Base-by-base conservation (phyloP, 176 grass and related monocot species). In the Triticum monococcum region DNA sequence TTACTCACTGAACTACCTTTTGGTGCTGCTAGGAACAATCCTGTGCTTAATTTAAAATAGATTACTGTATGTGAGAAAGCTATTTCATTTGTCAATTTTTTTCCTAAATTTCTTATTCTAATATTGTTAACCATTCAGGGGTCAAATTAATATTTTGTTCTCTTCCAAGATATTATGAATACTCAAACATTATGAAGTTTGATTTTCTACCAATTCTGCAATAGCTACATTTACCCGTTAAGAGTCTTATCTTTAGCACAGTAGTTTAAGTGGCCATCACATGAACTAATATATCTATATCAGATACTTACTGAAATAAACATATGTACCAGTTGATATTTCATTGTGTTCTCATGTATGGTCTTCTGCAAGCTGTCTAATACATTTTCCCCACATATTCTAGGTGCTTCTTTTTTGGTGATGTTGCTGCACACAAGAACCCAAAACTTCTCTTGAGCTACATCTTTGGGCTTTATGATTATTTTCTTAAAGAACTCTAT, bases 371-470 rank as follows among this genome's bases (percentile, higher is more conserved):
- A 82, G 37, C 23, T 50, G 16, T 63, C 72, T 87, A 79, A 90
- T 30, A 72, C 74, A 4, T 43, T 66, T 43, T 61, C 31, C 22
- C 28, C 31, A 64, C 10, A 67, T 70, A 74, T 73, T 82, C 9
- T 85, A 94, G 90, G 86, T 89, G 87, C 68, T 89, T 89, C 71
- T 92, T 94, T 94, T 97, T 97, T 33, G 92, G 92, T 52, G 89
- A 92, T 79, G 30, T 85, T 28, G 89, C 77, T 72, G 87, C 90
- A 90, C 68, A 92, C 31, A 79, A 46, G 32, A 88, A 94, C 75
- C 86, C 92, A 9, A 85, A 87, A 84, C 63, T 81, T 87, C 87
- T 90, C 78, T 78, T 92, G 72, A 83, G 70, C 57, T 90, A 90
- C 62, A 92, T 92, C 66, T 92, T 90, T 80, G 67, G 37, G 22